A percentile compares a stretch with the other conserved stretches of the same genome.
phyloP scores from a whole-genome alignment of 371 early-diverging fungal species.

The Rhizopus delemar region DNA sequence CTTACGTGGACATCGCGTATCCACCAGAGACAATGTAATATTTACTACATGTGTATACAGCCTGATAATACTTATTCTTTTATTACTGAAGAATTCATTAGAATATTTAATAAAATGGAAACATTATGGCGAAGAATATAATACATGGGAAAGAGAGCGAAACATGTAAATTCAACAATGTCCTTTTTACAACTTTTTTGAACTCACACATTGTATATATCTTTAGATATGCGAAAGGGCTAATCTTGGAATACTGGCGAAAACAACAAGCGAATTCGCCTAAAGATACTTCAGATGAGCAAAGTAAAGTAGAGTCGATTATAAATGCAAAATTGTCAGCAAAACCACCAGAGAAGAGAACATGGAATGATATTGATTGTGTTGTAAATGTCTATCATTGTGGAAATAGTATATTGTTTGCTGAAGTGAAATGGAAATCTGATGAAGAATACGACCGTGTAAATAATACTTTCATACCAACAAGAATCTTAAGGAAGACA shows the following conservation, averaged over 20 bases:
- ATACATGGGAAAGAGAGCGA: conserved; percentile 37
- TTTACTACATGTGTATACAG: not conserved
- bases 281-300: not conserved
- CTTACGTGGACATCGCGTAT: conserved; percentile 20
- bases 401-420: conserved; percentile 12
- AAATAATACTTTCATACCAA: conserved; percentile 19
- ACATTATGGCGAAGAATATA: conserved; percentile 23
- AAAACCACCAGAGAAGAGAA: conserved; percentile 16
- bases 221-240: conserved; percentile 11
- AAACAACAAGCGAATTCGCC: not conserved
- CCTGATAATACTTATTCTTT: not conserved
- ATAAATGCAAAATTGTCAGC: conserved; percentile 10
- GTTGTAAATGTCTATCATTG: conserved; percentile 19
- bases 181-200: not conserved
- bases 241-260: conserved; percentile 16
- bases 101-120: conserved; percentile 43
- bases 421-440: conserved; percentile 23
- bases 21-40: conserved; percentile 13
- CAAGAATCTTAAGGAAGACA: conserved; percentile 13
- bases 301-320: not conserved
- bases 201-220: not conserved
- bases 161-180: conserved; percentile 25
- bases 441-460: not conserved
- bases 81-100: conserved; percentile 8
- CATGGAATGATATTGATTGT: conserved; percentile 19